Conservation (phyloP, 1,139 yeast species). For the Kurtzmaniella quercitrusa region DNA sequence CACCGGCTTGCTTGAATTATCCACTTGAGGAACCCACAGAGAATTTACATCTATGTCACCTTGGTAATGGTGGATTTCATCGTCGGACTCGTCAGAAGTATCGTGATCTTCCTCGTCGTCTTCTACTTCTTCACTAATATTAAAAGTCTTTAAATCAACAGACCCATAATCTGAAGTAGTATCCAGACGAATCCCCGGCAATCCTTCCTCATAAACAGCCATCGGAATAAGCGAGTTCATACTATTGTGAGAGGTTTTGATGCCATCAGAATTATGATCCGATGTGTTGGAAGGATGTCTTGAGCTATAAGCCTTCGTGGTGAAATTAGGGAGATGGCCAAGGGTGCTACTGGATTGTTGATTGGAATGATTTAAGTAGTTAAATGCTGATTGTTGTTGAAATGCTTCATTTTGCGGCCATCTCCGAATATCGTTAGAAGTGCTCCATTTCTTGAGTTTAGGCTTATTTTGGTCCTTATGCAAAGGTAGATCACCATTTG, state of each 20-base stretch:
- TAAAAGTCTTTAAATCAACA: background rate
- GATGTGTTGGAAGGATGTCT: slow-evolving; percentile 1
- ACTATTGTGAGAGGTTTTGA: slow-evolving; percentile 14
- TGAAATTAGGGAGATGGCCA: background rate
- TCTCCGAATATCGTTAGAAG: background rate
- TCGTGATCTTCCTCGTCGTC: slow-evolving; percentile 5
- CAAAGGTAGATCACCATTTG: background rate
- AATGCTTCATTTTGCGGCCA: slow-evolving; percentile 3
- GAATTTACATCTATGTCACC: slow-evolving; percentile 5
- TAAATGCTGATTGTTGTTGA: background rate
- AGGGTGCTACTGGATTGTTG: background rate
- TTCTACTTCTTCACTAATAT: background rate
- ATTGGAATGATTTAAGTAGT: background rate
- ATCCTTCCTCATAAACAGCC: slow-evolving; percentile 3
- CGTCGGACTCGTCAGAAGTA: slow-evolving; percentile 2
- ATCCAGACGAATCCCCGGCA: slow-evolving; percentile 22
- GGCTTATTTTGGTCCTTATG: background rate
- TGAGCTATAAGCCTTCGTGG: background rate
- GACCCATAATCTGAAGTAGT: slow-evolving; percentile 24
- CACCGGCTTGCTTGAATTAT: slow-evolving; percentile 4
- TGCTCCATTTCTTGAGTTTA: background rate
- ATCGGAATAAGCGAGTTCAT: slow-evolving; percentile 17
- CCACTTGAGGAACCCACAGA: slow-evolving; percentile 5
- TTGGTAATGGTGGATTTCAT: slow-evolving; percentile 1
- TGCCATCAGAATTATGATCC: slow-evolving; percentile 3